Percentiles rank a stretch among this genome's conserved stretches.
Conservation (phyloP, 352 stramenopile species). For the Pythium graminicola region DNA sequence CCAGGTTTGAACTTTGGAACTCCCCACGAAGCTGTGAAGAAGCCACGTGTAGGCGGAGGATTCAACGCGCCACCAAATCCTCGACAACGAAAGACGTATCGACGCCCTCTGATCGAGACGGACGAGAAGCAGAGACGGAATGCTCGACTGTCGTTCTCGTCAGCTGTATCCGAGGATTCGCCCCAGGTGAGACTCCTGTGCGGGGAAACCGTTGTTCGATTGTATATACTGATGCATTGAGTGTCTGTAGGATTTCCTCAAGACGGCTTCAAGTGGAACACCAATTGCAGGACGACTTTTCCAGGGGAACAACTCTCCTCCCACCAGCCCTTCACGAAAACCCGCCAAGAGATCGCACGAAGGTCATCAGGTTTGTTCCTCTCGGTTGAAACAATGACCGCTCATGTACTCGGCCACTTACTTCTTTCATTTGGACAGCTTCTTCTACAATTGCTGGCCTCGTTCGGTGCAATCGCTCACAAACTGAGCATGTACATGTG, state of each 20-base stretch:
- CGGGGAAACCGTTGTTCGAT: too few species aligned
- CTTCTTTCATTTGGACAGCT: too few species aligned
- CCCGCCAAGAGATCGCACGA: not conserved
- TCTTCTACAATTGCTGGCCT: constrained; percentile 48
- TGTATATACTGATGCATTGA: not conserved
- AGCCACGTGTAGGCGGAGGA: constrained; percentile 34
- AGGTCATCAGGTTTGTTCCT: constrained; percentile 15
- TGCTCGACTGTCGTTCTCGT: constrained; percentile 57
- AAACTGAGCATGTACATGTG: constrained; percentile 75
- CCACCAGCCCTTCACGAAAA: constrained; percentile 13
- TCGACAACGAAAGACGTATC: constrained; percentile 32
- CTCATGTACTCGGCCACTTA: too few species aligned
- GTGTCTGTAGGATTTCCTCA: constrained; percentile 19
- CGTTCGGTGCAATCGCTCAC: constrained; percentile 71
- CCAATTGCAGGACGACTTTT: constrained; percentile 15
- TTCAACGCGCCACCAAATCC: constrained; percentile 32
- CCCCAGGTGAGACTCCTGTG: constrained; percentile 33
- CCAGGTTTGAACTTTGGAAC: constrained; percentile 9
- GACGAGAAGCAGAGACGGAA: constrained; percentile 46
- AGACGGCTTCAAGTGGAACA: constrained; percentile 8
- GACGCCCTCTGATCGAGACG: constrained; percentile 47
- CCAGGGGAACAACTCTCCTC: constrained; percentile 19
- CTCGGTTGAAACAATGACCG: not conserved
- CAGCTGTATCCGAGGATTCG: constrained; percentile 41
- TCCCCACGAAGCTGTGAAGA: constrained; percentile 43